A percentile compares a stretch with the other conserved stretches of the same genome.
Evolutionary conservation across 83 land plant genomes (phyloP).

Genomic region (Diphasiastrum complanatum): DNA sequence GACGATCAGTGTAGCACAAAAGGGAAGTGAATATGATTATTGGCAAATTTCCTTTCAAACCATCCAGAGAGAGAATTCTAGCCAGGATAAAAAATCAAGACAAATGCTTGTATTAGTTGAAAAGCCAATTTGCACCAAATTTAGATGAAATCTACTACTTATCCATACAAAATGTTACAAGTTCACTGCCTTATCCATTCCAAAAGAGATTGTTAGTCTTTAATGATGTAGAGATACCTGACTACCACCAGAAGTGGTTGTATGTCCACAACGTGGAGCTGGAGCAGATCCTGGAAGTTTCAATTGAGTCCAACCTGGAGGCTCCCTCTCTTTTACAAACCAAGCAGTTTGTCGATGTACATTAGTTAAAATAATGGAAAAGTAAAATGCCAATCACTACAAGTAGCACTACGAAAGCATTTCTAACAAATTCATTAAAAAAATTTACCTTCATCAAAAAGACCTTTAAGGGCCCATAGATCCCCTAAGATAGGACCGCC

Average conservation of each 20-base stretch:
- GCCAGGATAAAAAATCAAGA: no score
- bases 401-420: no score
- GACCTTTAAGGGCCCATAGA: slow-evolving; percentile 96
- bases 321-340: slow-evolving; percentile 58
- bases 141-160: no score
- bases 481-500: slow-evolving; percentile 98
- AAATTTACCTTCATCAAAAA: slow-evolving; percentile 77
- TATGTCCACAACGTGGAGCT: slow-evolving; percentile 92
- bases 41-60: no score
- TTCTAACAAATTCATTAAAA: no score
- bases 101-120: no score
- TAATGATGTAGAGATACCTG: slow-evolving; percentile 39
- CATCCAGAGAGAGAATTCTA: no score
- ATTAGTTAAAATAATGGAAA: not conserved
- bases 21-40: no score
- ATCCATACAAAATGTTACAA: no score
- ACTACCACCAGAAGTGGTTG: slow-evolving; percentile 73
- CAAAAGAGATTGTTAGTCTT: not conserved
- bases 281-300: slow-evolving; percentile 95
- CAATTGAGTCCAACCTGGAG: slow-evolving; percentile 89
- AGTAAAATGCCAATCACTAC: not conserved
- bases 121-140: no score
- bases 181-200: not conserved
- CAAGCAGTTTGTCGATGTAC: not conserved
- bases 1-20: no score